A percentile compares a stretch with the other conserved stretches of the same genome.
phyloP scores from a whole-genome alignment of 257 asterid species.

The Petunia secreta region DNA sequence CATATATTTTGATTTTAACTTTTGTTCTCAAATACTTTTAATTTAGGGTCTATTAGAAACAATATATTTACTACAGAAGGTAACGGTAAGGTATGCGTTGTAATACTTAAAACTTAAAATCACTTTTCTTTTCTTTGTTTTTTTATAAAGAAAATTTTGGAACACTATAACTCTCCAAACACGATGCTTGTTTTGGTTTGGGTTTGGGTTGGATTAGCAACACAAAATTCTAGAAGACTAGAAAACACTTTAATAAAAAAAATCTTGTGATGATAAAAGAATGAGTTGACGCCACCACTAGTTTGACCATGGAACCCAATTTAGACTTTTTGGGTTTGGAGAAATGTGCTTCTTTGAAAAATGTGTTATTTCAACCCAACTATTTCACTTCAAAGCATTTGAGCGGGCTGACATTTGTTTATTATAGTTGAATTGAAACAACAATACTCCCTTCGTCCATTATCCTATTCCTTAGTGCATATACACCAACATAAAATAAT shows the following conservation, averaged over 20 bases:
- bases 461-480: not conserved
- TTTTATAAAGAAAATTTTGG: too few species aligned
- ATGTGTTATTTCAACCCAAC: constrained; percentile 4
- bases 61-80: too few species aligned
- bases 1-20: too few species aligned
- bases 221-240: constrained; percentile 1
- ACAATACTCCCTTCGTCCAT: not conserved
- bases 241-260: not conserved
- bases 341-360: not conserved
- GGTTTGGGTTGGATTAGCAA: not conserved
- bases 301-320: constrained; percentile 32
- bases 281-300: constrained; percentile 31
- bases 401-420: not conserved
- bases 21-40: too few species aligned
- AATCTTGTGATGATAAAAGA: constrained; percentile 7
- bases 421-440: not conserved
- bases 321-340: not conserved
- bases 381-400: not conserved
- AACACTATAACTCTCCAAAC: too few species aligned
- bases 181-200: not conserved
- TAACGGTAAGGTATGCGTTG: too few species aligned
- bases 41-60: too few species aligned
- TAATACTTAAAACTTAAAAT: too few species aligned
- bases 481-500: too few species aligned
- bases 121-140: too few species aligned